These are phyloP conservation scores for Jatropha podagrica DNA, from an alignment of 441 rosid genomes.

Conservation along the genomic window DNA sequence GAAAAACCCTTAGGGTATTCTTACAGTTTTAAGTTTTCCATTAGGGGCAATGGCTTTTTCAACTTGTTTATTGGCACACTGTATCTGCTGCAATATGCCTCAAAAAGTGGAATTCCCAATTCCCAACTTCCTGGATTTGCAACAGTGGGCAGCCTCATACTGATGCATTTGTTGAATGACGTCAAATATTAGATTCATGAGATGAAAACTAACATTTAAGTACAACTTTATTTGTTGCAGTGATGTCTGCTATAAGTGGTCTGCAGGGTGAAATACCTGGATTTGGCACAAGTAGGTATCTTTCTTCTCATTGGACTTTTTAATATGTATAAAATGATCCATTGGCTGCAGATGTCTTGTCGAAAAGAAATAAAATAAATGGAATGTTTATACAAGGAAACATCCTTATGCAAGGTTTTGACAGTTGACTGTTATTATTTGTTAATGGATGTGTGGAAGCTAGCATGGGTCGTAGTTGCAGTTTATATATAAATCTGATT, in stretches of 20 bases:
- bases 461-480: background rate
- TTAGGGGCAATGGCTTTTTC: background rate
- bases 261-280: slow-evolving; percentile 72
- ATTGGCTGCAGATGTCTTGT: background rate
- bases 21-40: background rate
- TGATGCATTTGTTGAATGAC: slow-evolving; percentile 3
- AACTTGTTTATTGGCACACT: background rate
- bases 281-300: slow-evolving; percentile 70
- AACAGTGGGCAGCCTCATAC: background rate
- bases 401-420: background rate
- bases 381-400: background rate
- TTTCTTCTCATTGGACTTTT: slow-evolving; percentile 14
- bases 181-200: slow-evolving; percentile 4
- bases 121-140: background rate
- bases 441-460: background rate
- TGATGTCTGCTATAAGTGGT: slow-evolving; percentile 98
- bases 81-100: background rate
- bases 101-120: background rate
- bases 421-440: background rate
- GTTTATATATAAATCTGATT: background rate
- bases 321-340: background rate
- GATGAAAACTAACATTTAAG: slow-evolving; percentile 11
- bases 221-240: slow-evolving; percentile 45
- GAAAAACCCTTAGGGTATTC: background rate
- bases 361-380: slow-evolving; percentile 1